Base-by-base conservation (phyloP, 2,329 filamentous ascomycete species). In the Trichoderma sp. region DNA sequence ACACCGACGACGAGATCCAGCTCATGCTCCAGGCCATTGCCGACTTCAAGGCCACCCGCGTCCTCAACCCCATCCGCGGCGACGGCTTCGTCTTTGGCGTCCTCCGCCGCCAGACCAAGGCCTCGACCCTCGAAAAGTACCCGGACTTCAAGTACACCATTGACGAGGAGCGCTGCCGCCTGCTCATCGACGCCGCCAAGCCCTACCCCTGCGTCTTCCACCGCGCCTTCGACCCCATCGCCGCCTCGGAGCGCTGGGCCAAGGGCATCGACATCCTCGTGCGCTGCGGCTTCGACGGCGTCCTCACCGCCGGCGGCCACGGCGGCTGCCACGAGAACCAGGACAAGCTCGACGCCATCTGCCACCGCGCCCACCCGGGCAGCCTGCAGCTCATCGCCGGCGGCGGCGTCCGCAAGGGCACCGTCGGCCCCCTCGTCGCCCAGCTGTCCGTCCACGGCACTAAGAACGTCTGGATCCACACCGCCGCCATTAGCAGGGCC, bases 21-120 rank as follows among this genome's bases (percentile, higher is more conserved):
- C 34, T 66, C 5, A 87, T 87, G 84, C 69, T 69, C 47, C 62
- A 68, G 2, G 69, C 74, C 7, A 79, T 86, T 10, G 54, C 17
- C 0, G 67, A 52, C 0, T 79, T 85, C 70, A 78, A 75, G 55
- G 68, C 69, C 0, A 71, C 76, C 0, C 76, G 77, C 0, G 65
- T 78, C 3, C 70, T 86, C 60, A 69, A 76, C 28, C 68, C 73
- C 0, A 68, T 69, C 1, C 75, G 76, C 15, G 83, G 82, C 4
- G 85, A 87, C 67, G 83, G 83, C 1, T 87, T 87, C 68, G 84
- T 87, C 7, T 85, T 87, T 68, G 84, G 84, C 5, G 73, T 83
- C 2, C 67, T 86, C 17, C 65, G 41, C 15, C 57, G 57, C 19
- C 61, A 64, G 48, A 64, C 47, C 7, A 60, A 55, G 7, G 6